These are phyloP conservation scores for Fragaria ananassa DNA, from an alignment of 306 rosid genomes.

Conservation along the genomic window DNA sequence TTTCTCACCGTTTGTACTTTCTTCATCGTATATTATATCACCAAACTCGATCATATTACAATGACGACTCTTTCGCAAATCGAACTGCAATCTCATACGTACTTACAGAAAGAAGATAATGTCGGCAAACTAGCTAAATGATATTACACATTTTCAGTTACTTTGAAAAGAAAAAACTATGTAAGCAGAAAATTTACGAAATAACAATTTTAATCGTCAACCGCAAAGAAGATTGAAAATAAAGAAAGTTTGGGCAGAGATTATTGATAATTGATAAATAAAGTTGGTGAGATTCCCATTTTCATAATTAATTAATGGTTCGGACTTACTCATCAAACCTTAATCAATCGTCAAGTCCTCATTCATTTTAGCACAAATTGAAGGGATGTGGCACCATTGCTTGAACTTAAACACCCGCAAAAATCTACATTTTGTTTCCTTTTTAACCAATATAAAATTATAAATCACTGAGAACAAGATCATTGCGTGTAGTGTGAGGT, in stretches of 20 bases:
- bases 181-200: no score
- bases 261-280: neutral
- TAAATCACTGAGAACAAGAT: neutral
- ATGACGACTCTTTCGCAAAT: no score
- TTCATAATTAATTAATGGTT: neutral
- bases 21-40: no score
- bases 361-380: neutral
- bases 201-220: neutral
- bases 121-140: no score
- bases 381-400: neutral
- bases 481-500: slow-evolving; percentile 7
- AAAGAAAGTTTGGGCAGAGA: neutral
- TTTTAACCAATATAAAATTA: neutral
- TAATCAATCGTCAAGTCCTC: neutral
- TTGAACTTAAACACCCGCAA: neutral
- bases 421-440: no score
- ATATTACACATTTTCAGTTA: no score
- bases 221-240: neutral
- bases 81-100: no score
- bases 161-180: no score
- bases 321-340: neutral
- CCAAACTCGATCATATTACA: no score
- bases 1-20: no score
- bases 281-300: neutral
- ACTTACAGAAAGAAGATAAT: no score